These are phyloP conservation scores for Exophiala xenobiotica DNA, from an alignment of 2,329 filamentous ascomycete species.

Conservation along the genomic window DNA sequence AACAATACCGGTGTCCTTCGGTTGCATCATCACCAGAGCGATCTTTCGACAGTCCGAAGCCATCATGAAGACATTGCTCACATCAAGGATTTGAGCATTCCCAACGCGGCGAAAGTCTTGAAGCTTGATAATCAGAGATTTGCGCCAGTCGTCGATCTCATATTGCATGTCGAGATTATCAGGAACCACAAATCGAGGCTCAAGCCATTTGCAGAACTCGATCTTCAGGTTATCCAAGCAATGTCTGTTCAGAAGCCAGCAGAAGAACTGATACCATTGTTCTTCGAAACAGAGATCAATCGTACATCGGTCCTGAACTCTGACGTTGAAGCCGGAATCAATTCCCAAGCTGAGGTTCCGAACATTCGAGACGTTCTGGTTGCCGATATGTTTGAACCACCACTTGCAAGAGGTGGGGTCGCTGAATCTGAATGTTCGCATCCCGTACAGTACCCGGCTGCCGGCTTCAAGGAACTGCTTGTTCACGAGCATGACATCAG, in stretches of 20 bases:
- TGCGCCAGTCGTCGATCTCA: no score
- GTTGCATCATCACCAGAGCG: no score
- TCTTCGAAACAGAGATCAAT: constrained; percentile 20
- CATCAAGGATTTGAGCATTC: no score
- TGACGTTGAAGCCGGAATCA: constrained; percentile 13
- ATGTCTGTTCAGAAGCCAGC: constrained; percentile 12
- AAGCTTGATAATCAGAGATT: no score
- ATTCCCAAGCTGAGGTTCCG: constrained; percentile 9
- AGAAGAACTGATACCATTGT: constrained; percentile 20
- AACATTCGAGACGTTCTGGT: constrained; percentile 15
- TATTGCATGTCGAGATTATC: no score
- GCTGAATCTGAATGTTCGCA: constrained; percentile 17
- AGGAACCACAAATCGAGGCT: no score
- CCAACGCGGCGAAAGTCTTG: no score
- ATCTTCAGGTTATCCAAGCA: constrained; percentile 10
- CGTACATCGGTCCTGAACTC: background rate
- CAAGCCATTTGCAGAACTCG: constrained; percentile 15
- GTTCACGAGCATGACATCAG: constrained; percentile 15
- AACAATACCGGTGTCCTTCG: no score
- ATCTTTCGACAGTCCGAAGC: no score
- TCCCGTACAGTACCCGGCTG: constrained; percentile 14
- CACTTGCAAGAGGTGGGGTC: constrained; percentile 18
- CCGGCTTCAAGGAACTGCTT: constrained; percentile 17
- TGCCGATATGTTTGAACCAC: constrained; percentile 25
- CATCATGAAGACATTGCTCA: no score